Base-by-base conservation (phyloP, 1,284 basidiomycete species). In the Pseudozyma tsukubaensis region DNA sequence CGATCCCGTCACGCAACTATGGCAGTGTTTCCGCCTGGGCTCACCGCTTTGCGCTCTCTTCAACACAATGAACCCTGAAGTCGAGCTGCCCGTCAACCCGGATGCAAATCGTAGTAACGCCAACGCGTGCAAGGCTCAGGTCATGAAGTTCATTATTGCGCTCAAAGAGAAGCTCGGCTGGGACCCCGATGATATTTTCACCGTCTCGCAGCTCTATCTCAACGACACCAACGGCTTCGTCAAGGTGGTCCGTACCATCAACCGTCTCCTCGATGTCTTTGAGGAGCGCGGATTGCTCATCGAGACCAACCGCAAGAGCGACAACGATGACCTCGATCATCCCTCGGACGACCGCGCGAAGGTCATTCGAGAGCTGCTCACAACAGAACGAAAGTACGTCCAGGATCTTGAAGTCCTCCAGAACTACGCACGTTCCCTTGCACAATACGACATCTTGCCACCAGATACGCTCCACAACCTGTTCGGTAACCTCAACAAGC, bases 371-470 rank as follows among this genome's bases (percentile, higher is more conserved):
- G 94, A 97, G 85, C 90, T 96, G 76, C 89, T 97, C 53, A 92
- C 94, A 83, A 95, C 93, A 4, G 97, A 99, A 85, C 90, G 96
- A 57, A 97, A 97, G 87, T 99, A 96, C 85, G 96, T 99, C 16
- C 93, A 96, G 85, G 96, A 99, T 86, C 87, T 99, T 60, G 97
- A 99, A 85, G 91, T 95, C 80, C 91, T 99, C 88, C 83, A 87
- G 76, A 84, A 83, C 71, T 87, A 86, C 50, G 83, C 85, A 50
- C 76, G 82, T 11, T 79, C 83, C 14, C 87, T 98, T 61, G 88
- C 92, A 9, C 89, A 92, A 84, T 90, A 89, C 78, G 92, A 93
- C 78, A 88, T 93, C 62, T 90, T 99, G 71, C 92, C 95, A 80
- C 91, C 93, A 74, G 96, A 98, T 85, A 96, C 94, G 45, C 92